These are phyloP conservation scores for Eucalyptus pauciflora DNA, from an alignment of 345 rosid genomes.

Conservation along the genomic window DNA sequence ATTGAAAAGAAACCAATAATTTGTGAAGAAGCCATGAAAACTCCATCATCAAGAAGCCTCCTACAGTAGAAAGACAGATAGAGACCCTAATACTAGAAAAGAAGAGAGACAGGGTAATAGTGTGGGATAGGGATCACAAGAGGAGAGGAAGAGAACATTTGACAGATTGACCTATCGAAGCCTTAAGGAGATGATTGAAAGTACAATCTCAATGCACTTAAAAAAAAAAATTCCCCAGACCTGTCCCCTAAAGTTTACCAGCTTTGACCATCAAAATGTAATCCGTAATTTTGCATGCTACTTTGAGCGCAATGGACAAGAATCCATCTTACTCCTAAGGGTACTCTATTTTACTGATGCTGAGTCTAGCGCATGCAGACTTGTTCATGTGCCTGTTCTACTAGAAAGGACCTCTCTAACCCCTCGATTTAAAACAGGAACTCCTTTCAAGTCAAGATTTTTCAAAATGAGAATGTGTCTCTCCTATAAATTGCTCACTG, in stretches of 20 bases:
- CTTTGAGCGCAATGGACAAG: neutral
- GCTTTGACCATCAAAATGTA: neutral
- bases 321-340: neutral
- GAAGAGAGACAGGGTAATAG: neutral
- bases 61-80: neutral
- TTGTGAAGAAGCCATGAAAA: neutral
- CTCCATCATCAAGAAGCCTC: neutral
- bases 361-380: neutral
- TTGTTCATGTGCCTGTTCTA: neutral
- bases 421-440: neutral
- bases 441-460: neutral
- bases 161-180: neutral
- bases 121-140: neutral
- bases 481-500: neutral
- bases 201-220: neutral
- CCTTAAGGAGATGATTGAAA: neutral
- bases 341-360: neutral
- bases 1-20: neutral
- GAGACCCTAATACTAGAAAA: neutral
- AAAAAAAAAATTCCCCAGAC: neutral
- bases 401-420: neutral
- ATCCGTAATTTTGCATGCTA: neutral
- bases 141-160: neutral
- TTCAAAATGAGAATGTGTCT: neutral
- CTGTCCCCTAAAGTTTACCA: neutral